Conservation (phyloP, 2,329 filamentous ascomycete genomes). For the Ascochyta clinopodiicola region DNA sequence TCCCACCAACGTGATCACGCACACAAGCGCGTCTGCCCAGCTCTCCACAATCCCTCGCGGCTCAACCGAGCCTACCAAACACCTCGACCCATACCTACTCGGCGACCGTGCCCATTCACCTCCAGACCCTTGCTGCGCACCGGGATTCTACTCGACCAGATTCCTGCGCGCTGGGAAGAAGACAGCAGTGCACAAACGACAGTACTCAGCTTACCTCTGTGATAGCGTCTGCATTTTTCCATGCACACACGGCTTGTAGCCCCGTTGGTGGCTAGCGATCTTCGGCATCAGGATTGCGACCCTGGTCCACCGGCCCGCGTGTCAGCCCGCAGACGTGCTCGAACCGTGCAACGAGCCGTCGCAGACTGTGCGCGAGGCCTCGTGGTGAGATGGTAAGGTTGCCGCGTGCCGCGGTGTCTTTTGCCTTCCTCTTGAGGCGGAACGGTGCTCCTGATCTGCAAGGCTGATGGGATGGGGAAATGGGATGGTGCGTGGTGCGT, state of each 20-base stretch:
- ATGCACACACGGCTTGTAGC: conserved; percentile 17
- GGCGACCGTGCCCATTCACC: neutral
- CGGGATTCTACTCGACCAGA: conserved; percentile 12
- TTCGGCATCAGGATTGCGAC: conserved; percentile 16
- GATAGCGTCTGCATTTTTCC: conserved; percentile 3
- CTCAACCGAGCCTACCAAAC: conserved; percentile 3
- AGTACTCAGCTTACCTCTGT: conserved; percentile 3
- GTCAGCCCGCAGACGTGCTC: conserved; percentile 11
- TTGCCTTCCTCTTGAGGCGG: conserved; percentile 8
- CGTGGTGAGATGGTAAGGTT: neutral
- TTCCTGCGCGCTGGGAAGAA: neutral
- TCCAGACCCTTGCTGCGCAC: neutral
- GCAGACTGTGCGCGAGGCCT: neutral
- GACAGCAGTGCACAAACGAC: neutral
- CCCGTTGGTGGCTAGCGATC: conserved; percentile 27
- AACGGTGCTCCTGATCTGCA: conserved; percentile 6
- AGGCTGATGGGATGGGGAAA: conserved; percentile 1
- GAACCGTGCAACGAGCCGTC: conserved; percentile 3
- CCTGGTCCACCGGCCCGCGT: conserved; percentile 23
- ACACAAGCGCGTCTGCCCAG: conserved; percentile 1
- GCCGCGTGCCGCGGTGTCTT: conserved; percentile 7
- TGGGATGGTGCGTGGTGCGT: neutral
- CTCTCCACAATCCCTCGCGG: conserved; percentile 6
- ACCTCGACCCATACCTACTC: neutral
- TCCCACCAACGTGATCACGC: conserved; percentile 1